Evolutionary conservation across 139 green algal species (phyloP).

Genomic region (Volvox africanus): DNA sequence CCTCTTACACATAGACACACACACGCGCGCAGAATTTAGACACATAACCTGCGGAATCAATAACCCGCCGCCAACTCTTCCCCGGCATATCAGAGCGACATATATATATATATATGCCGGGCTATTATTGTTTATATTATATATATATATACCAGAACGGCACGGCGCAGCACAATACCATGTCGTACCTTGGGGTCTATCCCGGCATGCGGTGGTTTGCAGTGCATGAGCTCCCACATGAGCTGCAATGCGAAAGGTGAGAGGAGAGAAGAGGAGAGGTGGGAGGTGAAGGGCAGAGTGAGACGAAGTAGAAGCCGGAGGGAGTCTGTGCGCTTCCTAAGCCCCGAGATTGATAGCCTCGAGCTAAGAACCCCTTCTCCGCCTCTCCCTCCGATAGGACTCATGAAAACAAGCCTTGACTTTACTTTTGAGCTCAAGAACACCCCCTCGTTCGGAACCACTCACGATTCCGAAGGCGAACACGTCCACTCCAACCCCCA

Average conservation of each 20-base stretch:
- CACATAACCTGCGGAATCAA: not conserved
- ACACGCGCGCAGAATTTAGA: no score
- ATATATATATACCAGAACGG: no score
- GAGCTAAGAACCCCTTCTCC: not conserved
- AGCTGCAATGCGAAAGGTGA: not conserved
- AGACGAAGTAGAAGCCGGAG: not conserved
- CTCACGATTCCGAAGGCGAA: constrained; percentile 21
- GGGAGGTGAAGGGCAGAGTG: no score
- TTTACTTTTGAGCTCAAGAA: no score
- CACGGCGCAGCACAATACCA: no score
- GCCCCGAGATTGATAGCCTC: no score
- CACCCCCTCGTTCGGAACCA: not conserved
- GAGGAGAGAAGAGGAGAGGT: not conserved
- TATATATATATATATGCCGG: no score
- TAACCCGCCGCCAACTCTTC: no score
- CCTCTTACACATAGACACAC: no score
- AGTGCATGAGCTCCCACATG: constrained; percentile 49
- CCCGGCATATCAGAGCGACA: no score
- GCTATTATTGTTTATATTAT: no score
- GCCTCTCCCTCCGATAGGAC: no score
- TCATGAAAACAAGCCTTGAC: not conserved
- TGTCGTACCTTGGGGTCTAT: constrained; percentile 17
- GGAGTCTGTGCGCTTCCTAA: not conserved
- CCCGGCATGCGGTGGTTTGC: not conserved
- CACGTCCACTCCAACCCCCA: constrained; percentile 3